Conservation (phyloP, 345 rosid genomes). For the Lepidium aucheri region DNA sequence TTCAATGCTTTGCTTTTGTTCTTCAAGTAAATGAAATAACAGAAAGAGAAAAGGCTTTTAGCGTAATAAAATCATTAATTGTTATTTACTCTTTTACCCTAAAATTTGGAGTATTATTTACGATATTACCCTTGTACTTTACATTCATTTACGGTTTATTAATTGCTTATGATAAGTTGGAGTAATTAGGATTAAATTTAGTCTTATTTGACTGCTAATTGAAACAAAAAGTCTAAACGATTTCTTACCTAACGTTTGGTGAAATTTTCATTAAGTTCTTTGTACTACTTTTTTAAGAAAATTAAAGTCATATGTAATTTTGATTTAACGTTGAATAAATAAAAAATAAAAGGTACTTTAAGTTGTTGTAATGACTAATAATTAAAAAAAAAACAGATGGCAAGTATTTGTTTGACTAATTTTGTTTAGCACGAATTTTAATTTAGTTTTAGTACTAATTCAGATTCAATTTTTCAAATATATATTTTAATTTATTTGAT, state of each 20-base stretch:
- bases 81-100: constrained; percentile 7
- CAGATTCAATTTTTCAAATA: no score
- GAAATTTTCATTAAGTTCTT: background rate
- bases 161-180: background rate
- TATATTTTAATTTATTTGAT: no score
- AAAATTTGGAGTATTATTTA: background rate
- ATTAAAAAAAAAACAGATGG: background rate
- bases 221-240: background rate
- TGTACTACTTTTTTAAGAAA: background rate
- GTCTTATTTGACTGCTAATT: constrained; percentile 3
- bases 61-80: background rate
- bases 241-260: constrained; percentile 1
- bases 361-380: background rate
- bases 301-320: background rate
- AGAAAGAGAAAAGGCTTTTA: background rate
- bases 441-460: no score
- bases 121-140: background rate
- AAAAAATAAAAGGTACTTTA: no score
- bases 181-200: background rate
- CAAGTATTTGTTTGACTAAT: background rate
- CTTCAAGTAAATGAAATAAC: background rate
- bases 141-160: background rate
- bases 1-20: constrained; percentile 16
- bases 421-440: no score
- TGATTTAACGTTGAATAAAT: background rate